These are phyloP conservation scores for Paxillus involutus DNA, from an alignment of 768 basidiomycete species.

Conservation along the genomic window DNA sequence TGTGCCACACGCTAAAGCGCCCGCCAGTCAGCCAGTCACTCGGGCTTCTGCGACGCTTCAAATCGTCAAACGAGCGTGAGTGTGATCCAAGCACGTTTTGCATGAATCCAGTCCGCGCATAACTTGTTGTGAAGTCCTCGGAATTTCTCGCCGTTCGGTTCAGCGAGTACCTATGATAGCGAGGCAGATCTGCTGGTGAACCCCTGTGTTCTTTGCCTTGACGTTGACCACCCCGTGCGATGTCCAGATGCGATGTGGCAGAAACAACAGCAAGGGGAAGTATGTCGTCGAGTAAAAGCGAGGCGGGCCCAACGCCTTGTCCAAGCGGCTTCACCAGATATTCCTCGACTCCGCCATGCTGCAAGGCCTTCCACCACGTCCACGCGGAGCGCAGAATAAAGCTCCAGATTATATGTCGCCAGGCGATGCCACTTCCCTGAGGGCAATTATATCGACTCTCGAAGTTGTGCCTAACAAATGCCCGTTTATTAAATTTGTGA, in stretches of 20 bases:
- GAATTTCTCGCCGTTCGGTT: constrained; percentile 4
- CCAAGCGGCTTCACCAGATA: not conserved
- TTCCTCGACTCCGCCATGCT: not conserved
- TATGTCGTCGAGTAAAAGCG: not conserved
- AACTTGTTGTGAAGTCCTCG: not conserved
- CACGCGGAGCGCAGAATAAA: not conserved
- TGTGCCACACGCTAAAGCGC: not conserved
- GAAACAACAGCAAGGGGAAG: not conserved
- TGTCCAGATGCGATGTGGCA: not conserved
- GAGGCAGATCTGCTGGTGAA: not conserved
- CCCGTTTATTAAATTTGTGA: not conserved
- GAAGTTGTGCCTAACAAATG: not conserved
- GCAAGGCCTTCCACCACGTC: not conserved
- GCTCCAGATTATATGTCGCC: not conserved
- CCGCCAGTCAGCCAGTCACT: not conserved
- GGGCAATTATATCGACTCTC: not conserved
- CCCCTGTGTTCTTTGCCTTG: not conserved
- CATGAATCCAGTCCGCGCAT: not conserved
- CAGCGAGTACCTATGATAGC: not conserved
- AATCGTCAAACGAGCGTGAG: not conserved
- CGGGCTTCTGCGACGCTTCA: not conserved
- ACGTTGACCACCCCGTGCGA: not conserved
- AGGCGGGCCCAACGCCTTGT: not conserved
- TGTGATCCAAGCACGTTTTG: not conserved
- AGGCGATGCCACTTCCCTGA: not conserved